phyloP scores from a whole-genome alignment of 1,284 basidiomycete genomes.

The Trichosporon faecale region DNA sequence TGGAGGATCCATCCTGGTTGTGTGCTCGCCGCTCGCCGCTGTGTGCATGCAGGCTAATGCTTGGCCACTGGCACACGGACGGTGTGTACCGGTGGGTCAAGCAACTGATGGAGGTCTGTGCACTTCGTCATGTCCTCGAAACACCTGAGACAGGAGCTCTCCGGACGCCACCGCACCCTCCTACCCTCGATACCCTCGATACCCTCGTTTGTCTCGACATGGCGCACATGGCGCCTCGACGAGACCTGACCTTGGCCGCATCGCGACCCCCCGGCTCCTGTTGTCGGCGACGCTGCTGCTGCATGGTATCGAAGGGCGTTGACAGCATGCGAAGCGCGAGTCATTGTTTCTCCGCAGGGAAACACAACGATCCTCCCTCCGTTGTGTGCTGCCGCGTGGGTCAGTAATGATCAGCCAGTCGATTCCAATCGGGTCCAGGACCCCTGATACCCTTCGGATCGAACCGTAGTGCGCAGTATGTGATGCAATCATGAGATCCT shows the following conservation, averaged over 20 bases:
- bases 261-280: background rate
- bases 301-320: too few species aligned
- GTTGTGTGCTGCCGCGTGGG: background rate
- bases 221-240: background rate
- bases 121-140: background rate
- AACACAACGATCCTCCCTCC: background rate
- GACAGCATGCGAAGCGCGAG: too few species aligned
- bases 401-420: background rate
- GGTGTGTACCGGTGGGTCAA: background rate
- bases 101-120: background rate
- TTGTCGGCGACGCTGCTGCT: background rate
- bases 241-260: background rate
- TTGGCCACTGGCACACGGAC: background rate
- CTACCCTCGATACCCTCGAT: background rate
- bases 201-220: background rate
- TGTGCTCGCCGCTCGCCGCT: background rate
- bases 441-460: background rate
- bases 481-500: background rate
- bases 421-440: background rate
- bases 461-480: background rate
- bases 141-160: background rate
- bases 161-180: background rate
- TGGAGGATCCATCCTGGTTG: background rate
- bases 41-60: background rate
- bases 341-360: background rate